These are phyloP conservation scores for Juncus effusus DNA, from an alignment of 176 grass and related monocot genomes.

Conservation along the genomic window DNA sequence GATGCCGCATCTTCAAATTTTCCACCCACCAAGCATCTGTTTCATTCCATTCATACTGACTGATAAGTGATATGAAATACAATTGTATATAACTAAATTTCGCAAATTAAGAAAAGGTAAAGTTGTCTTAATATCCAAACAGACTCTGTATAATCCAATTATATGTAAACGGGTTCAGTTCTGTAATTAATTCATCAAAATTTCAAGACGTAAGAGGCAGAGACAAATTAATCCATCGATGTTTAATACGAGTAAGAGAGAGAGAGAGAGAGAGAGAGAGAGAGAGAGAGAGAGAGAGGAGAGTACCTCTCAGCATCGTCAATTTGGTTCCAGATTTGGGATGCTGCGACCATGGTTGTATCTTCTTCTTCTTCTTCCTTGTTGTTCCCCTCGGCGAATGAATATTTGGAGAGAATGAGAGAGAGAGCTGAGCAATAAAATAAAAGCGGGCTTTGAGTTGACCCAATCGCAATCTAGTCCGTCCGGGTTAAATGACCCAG, in stretches of 20 bases:
- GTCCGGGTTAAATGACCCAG: too few species aligned
- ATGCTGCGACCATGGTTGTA: not conserved
- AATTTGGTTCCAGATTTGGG: constrained; percentile 30
- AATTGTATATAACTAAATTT: not conserved
- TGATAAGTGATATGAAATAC: not conserved
- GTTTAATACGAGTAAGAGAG: not conserved
- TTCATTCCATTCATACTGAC: not conserved
- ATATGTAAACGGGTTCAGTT: too few species aligned
- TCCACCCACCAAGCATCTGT: constrained; percentile 29
- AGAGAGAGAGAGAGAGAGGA: not conserved
- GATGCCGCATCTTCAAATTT: constrained; percentile 31
- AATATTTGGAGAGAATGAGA: not conserved
- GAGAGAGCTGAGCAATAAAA: not conserved
- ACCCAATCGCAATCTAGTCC: not conserved
- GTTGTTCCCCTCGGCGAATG: not conserved
- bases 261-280: not conserved
- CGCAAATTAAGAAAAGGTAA: not conserved
- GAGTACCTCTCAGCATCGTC: constrained; percentile 20
- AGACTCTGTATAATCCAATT: not conserved
- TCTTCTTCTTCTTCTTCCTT: constrained; percentile 4
- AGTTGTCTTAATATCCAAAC: not conserved
- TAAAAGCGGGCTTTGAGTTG: not conserved
- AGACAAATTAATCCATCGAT: not conserved
- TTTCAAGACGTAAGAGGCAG: not conserved
- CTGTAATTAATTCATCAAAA: too few species aligned